Percentiles rank a stretch among this genome's conserved stretches.
Conservation (phyloP, 495 filamentous ascomycete genomes). For the Penicillium verhagenii region DNA sequence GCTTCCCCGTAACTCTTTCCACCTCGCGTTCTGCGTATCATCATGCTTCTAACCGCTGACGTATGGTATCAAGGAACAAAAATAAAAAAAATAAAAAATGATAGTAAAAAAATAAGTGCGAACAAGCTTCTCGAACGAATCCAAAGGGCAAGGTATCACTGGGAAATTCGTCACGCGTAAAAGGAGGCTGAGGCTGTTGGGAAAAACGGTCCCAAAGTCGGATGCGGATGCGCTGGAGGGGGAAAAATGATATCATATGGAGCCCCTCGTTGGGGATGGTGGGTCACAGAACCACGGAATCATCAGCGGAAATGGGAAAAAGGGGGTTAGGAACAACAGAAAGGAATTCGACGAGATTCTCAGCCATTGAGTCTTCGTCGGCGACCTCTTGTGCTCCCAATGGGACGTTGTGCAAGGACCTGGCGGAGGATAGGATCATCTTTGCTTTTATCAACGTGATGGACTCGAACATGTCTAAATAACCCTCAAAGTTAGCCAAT, state of each 20-base stretch:
- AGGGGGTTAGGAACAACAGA: too few relatives aligned
- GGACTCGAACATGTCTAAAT: constrained; percentile 81
- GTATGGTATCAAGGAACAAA: constrained; percentile 34
- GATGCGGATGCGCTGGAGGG: too few relatives aligned
- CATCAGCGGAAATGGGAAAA: background rate
- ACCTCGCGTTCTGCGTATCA: constrained; percentile 33
- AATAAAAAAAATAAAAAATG: constrained; percentile 13
- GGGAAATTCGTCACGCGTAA: constrained; percentile 19
- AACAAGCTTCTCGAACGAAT: constrained; percentile 11
- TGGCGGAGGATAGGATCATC: constrained; percentile 78
- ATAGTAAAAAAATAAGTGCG: too few relatives aligned
- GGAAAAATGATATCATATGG: constrained; percentile 2
- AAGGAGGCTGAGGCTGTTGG: background rate
- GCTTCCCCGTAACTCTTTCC: too few relatives aligned
- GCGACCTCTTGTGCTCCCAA: constrained; percentile 80
- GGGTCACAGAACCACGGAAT: constrained; percentile 6
- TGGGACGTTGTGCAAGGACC: constrained; percentile 77
- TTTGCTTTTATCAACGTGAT: constrained; percentile 83
- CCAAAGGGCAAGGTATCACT: constrained; percentile 24
- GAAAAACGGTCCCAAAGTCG: too few relatives aligned
- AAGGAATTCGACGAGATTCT: too few relatives aligned
- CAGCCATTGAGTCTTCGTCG: constrained; percentile 57
- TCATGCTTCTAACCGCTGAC: constrained; percentile 33
- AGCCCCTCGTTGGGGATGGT: background rate
- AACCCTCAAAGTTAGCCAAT: background rate